These are phyloP conservation scores for Epichloe coenophiala DNA, from an alignment of 2,329 filamentous ascomycete genomes.

Conservation along the genomic window DNA sequence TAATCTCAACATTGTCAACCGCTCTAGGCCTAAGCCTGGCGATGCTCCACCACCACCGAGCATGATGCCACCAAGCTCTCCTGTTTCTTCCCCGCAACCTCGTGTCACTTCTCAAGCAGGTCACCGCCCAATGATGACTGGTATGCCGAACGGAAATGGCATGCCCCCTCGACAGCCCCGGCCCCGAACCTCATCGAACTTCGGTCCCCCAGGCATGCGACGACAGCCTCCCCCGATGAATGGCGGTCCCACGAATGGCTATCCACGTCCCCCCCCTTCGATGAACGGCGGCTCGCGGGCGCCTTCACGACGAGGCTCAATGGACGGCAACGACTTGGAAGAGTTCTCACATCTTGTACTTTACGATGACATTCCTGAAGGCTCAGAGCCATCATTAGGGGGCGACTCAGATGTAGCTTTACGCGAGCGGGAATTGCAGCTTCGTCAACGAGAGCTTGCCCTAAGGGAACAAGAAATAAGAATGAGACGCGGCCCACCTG, in stretches of 20 bases:
- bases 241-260: constrained; percentile 46
- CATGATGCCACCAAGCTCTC: constrained; percentile 27
- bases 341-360: constrained; percentile 90
- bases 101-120: constrained; percentile 41
- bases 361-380: constrained; percentile 74
- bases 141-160: constrained; percentile 35
- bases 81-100: constrained; percentile 29
- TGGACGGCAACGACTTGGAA: constrained; percentile 69
- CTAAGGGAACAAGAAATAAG: constrained; percentile 83
- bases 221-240: constrained; percentile 51
- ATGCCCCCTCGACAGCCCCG: constrained; percentile 46
- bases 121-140: constrained; percentile 30
- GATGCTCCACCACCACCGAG: constrained; percentile 15
- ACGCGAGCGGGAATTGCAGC: constrained; percentile 71
- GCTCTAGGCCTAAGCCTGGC: constrained; percentile 47
- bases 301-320: constrained; percentile 62
- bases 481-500: constrained; percentile 41
- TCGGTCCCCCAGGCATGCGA: constrained; percentile 35
- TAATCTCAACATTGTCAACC: constrained; percentile 76
- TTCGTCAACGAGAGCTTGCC: constrained; percentile 78
- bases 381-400: constrained; percentile 34
- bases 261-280: constrained; percentile 44
- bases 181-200: constrained; percentile 37
- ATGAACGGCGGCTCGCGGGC: constrained; percentile 44
- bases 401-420: constrained; percentile 52